Conservation (phyloP, 2,329 filamentous ascomycete genomes). For the Cytospora paraplurivora region DNA sequence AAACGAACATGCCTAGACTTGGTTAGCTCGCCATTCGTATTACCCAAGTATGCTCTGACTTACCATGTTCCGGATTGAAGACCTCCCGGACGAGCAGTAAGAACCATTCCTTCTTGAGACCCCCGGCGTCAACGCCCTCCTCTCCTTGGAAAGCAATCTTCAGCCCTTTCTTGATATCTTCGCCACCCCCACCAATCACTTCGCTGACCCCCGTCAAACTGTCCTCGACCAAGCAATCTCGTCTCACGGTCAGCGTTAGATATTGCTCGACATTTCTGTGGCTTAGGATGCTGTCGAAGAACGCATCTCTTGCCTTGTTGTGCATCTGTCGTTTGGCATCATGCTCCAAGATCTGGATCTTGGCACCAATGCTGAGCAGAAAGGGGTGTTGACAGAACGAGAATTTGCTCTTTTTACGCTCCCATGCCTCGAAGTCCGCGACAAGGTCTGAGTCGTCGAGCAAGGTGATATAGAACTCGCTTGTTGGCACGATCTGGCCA, state of each 20-base stretch:
- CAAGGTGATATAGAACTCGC: constrained; percentile 84
- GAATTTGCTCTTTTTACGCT: constrained; percentile 72
- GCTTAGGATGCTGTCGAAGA: constrained; percentile 85
- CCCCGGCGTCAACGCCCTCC: constrained; percentile 88
- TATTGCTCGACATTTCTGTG: constrained; percentile 75
- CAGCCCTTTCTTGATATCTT: constrained; percentile 88
- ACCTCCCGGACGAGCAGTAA: constrained; percentile 83
- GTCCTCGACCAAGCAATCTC: constrained; percentile 87
- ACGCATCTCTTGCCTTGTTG: constrained; percentile 82
- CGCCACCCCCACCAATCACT: constrained; percentile 75
- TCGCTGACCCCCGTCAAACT: constrained; percentile 83
- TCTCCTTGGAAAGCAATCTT: constrained; percentile 85
- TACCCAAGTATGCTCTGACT: constrained; percentile 34
- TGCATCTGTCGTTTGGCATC: constrained; percentile 90
- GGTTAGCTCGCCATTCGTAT: background rate
- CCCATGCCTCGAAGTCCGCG: constrained; percentile 86
- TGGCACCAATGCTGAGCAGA: constrained; percentile 87
- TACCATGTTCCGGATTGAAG: constrained; percentile 87
- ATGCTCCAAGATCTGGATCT: constrained; percentile 86
- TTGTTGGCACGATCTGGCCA: constrained; percentile 74
- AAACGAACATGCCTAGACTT: constrained; percentile 75
- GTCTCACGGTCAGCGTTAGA: constrained; percentile 73
- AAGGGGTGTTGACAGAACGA: constrained; percentile 93
- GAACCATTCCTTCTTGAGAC: constrained; percentile 93
- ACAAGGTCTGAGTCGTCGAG: constrained; percentile 86